Conservation (phyloP, 2,329 filamentous ascomycete genomes). For the Ophiocordyceps camponoti-saundersi region DNA sequence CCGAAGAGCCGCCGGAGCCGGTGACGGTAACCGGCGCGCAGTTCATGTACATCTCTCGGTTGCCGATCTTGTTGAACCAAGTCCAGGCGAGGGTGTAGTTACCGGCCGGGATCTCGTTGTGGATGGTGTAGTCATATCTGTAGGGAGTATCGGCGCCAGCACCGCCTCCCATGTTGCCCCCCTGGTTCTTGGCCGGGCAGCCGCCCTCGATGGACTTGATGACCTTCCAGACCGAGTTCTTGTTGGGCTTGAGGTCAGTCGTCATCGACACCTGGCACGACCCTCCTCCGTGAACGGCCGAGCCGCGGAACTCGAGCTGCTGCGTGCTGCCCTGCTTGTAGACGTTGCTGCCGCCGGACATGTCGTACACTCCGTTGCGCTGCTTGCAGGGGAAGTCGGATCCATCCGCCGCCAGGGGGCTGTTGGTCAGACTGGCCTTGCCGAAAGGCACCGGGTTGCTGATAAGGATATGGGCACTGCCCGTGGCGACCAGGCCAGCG, state of each 20-base stretch:
- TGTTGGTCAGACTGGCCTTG: slow-evolving; percentile 28
- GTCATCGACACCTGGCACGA: slow-evolving; percentile 84
- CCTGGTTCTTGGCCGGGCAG: slow-evolving; percentile 47
- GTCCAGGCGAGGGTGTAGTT: slow-evolving; percentile 78
- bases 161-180: slow-evolving; percentile 39
- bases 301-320: slow-evolving; percentile 47
- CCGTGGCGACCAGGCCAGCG: slow-evolving; percentile 39
- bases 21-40: slow-evolving; percentile 61
- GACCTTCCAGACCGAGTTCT: slow-evolving; percentile 62
- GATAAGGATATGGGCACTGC: slow-evolving; percentile 65
- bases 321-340: slow-evolving; percentile 30
- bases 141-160: slow-evolving; percentile 27
- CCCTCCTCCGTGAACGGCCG: slow-evolving; percentile 74
- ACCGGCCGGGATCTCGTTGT: slow-evolving; percentile 53
- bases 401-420: slow-evolving; percentile 43
- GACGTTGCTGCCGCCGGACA: slow-evolving; percentile 31
- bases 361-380: slow-evolving; percentile 25
- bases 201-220: slow-evolving; percentile 79
- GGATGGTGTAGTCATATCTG: slow-evolving; percentile 55
- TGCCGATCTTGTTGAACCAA: slow-evolving; percentile 87
- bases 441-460: slow-evolving; percentile 46
- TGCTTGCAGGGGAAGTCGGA: slow-evolving; percentile 73
- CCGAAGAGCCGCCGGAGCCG: slow-evolving; percentile 27
- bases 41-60: slow-evolving; percentile 97
- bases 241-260: slow-evolving; percentile 53